Percentiles rank a stretch among this genome's conserved stretches.
phyloP scores from a whole-genome alignment of 768 basidiomycete species.

The Cystobasidium ongulense region DNA sequence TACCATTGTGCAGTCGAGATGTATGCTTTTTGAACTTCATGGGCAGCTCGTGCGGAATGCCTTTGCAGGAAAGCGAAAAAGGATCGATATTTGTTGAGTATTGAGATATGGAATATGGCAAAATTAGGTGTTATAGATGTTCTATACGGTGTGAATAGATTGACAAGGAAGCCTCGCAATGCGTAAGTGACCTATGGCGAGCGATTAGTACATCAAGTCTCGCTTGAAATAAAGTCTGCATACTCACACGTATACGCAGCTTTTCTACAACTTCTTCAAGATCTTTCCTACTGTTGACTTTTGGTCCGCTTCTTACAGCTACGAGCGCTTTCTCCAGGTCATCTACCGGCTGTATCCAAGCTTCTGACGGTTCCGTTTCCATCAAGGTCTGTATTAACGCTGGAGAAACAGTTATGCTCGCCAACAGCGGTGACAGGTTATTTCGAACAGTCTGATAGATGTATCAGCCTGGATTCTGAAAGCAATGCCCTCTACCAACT shows the following conservation, averaged over 20 bases:
- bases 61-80: constrained; percentile 78
- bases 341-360: constrained; percentile 75
- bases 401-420: constrained; percentile 75
- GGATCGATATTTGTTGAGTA: constrained; percentile 71
- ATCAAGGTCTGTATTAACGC: constrained; percentile 64
- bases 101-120: constrained; percentile 79
- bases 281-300: constrained; percentile 80
- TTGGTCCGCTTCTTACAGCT: constrained; percentile 60
- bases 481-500: constrained; percentile 40
- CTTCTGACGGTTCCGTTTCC: constrained; percentile 73
- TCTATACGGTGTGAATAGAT: constrained; percentile 72
- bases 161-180: constrained; percentile 73
- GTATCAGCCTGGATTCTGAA: background rate
- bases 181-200: constrained; percentile 70
- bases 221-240: background rate
- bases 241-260: constrained; percentile 71
- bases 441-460: constrained; percentile 69
- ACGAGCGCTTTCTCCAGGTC: constrained; percentile 71
- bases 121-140: constrained; percentile 80
- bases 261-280: constrained; percentile 76
- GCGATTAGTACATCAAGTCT: background rate
- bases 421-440: constrained; percentile 69
- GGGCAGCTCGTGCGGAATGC: constrained; percentile 69
- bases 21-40: constrained; percentile 81
- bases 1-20: constrained; percentile 72